A percentile compares a stretch with the other conserved stretches of the same genome.
phyloP scores from a whole-genome alignment of 345 rosid genomes.

The Carallia brachiata region DNA sequence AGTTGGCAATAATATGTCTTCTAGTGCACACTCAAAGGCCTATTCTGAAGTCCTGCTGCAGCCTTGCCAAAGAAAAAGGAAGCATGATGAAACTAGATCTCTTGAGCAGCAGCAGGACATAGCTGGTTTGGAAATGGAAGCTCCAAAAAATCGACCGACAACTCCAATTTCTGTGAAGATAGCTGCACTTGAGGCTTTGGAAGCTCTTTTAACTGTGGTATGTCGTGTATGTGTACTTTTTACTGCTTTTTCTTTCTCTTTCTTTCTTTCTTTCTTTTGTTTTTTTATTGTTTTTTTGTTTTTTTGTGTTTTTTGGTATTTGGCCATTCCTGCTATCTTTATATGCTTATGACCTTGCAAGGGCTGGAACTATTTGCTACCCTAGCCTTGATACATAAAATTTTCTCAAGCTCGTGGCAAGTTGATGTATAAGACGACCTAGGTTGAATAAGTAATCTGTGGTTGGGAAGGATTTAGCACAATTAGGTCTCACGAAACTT shows the following conservation, averaged over 20 bases:
- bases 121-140: constrained; percentile 38
- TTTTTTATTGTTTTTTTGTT: no score
- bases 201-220: constrained; percentile 77
- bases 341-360: not conserved
- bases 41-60: constrained; percentile 28
- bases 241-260: not conserved
- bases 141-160: constrained; percentile 24
- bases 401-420: no score
- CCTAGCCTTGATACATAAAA: no score
- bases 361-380: no score
- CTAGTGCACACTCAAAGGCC: constrained; percentile 28
- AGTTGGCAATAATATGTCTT: constrained; percentile 26
- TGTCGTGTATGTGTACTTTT: no score
- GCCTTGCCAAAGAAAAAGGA: constrained; percentile 58
- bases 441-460: no score
- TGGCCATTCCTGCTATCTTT: not conserved
- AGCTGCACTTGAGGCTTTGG: constrained; percentile 75
- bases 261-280: no score
- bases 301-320: no score
- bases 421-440: no score
- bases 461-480: no score
- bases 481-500: no score
- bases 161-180: constrained; percentile 53
- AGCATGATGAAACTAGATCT: constrained; percentile 38
- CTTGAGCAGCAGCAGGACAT: constrained; percentile 38